Conservation (phyloP, 2,329 filamentous ascomycete species). For the Xylaria sp. region DNA sequence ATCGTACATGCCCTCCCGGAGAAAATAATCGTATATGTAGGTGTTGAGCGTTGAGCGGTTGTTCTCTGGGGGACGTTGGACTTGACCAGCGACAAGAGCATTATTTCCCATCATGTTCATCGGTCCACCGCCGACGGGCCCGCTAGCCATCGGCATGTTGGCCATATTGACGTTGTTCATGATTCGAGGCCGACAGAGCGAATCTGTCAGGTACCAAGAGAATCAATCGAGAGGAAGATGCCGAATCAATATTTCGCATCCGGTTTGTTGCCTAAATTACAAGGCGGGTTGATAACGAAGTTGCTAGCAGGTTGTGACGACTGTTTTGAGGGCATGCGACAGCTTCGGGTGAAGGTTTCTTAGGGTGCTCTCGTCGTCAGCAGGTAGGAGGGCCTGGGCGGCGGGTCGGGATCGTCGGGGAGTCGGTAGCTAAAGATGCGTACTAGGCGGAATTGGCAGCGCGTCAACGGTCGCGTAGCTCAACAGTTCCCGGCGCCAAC, state of each 20-base stretch:
- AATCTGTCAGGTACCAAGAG: slow-evolving; percentile 49
- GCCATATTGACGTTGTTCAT: slow-evolving; percentile 77
- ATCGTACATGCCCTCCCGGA: slow-evolving; percentile 85
- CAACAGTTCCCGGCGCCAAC: slow-evolving; percentile 12
- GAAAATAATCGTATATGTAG: slow-evolving; percentile 91
- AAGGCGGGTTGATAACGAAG: slow-evolving; percentile 18
- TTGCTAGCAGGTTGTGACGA: slow-evolving; percentile 18
- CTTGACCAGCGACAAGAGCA: slow-evolving; percentile 51
- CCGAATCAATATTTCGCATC: slow-evolving; percentile 45
- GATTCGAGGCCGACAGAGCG: slow-evolving; percentile 54
- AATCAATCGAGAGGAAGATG: slow-evolving; percentile 44
- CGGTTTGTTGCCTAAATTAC: slow-evolving; percentile 39
- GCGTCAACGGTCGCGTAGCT: slow-evolving; percentile 40
- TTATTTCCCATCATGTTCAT: slow-evolving; percentile 75
- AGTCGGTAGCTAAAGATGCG: slow-evolving; percentile 34
- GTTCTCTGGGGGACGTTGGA: slow-evolving; percentile 52
- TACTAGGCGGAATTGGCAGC: slow-evolving; percentile 37
- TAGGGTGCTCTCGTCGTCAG: slow-evolving; percentile 21
- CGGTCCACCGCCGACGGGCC: slow-evolving; percentile 68
- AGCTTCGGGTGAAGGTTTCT: slow-evolving; percentile 16
- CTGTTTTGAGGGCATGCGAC: slow-evolving; percentile 22
- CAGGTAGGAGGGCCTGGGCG: slow-evolving; percentile 26
- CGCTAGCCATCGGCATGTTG: slow-evolving; percentile 75
- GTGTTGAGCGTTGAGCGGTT: slow-evolving; percentile 76
- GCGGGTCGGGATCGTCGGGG: slow-evolving; percentile 36